Percentiles rank a stretch among this genome's conserved stretches.
phyloP scores from a whole-genome alignment of 768 basidiomycete species.

The Butyriboletus loyo region DNA sequence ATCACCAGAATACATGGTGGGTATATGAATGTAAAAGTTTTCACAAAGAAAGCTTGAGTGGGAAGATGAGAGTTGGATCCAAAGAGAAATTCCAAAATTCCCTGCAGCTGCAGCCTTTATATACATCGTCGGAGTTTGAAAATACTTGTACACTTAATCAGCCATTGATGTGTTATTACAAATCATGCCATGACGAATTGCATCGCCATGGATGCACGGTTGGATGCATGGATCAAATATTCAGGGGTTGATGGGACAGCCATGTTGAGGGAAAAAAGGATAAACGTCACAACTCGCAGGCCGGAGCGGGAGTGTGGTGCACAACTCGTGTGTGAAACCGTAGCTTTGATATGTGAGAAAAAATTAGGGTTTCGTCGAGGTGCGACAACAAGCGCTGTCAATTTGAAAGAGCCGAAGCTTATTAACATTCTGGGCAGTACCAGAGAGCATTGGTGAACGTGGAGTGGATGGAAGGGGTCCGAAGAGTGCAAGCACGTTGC shows the following conservation, averaged over 20 bases:
- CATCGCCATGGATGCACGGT: neutral
- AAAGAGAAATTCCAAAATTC: neutral
- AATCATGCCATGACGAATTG: neutral
- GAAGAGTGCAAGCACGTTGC: conserved; percentile 17
- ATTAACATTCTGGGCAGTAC: neutral
- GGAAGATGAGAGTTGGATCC: neutral
- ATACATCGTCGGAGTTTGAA: conserved; percentile 19
- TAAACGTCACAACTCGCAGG: neutral
- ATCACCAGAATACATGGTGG: conserved; percentile 4
- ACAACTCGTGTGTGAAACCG: neutral
- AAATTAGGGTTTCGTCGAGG: conserved; percentile 14
- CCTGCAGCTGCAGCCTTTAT: conserved; percentile 3
- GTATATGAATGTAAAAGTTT: neutral
- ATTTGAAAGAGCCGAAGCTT: conserved; percentile 26
- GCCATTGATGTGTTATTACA: neutral
- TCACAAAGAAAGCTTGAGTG: no score
- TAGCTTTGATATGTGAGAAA: conserved; percentile 8
- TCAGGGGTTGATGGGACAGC: no score
- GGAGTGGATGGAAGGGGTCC: neutral
- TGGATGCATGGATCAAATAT: no score
- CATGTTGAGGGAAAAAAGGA: no score
- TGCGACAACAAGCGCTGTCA: conserved; percentile 1
- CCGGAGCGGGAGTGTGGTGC: neutral
- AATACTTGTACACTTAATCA: neutral
- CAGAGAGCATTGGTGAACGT: neutral